Conservation (phyloP, 139 green algal genomes). For the Picochlorum sp. region DNA sequence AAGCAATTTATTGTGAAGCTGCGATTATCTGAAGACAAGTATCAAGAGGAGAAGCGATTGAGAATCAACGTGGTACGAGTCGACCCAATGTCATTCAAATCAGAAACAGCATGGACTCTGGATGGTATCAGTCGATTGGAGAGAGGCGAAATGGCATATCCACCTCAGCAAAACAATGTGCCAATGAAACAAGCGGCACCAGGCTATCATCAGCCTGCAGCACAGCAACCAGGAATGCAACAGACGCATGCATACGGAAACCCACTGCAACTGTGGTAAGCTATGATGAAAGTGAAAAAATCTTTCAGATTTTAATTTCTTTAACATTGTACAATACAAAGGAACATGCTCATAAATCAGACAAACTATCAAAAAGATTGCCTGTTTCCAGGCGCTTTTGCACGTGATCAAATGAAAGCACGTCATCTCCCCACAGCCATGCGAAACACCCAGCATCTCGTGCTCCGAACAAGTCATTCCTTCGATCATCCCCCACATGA, state of each 20-base stretch:
- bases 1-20: conserved; percentile 47
- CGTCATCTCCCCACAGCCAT: conserved; percentile 78
- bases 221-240: not conserved
- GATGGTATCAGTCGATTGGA: conserved; percentile 6
- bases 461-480: conserved; percentile 83
- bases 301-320: not conserved
- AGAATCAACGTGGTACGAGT: conserved; percentile 48
- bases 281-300: not conserved
- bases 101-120: conserved; percentile 5
- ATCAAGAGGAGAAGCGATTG: conserved; percentile 76
- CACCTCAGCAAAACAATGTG: not conserved
- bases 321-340: too few species aligned
- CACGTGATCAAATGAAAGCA: conserved; percentile 69
- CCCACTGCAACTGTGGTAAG: not conserved
- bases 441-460: conserved; percentile 67
- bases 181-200: not conserved
- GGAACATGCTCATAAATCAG: not conserved
- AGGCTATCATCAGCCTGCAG: not conserved
- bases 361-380: conserved; percentile 11
- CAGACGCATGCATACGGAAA: not conserved
- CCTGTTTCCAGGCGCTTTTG: conserved; percentile 18
- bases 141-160: not conserved
- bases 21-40: conserved; percentile 76
- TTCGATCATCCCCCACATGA: conserved; percentile 69
- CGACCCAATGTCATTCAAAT: conserved; percentile 19